Base-by-base conservation (phyloP, 208 protist species). In the Acanthamoeba rhysodes region DNA sequence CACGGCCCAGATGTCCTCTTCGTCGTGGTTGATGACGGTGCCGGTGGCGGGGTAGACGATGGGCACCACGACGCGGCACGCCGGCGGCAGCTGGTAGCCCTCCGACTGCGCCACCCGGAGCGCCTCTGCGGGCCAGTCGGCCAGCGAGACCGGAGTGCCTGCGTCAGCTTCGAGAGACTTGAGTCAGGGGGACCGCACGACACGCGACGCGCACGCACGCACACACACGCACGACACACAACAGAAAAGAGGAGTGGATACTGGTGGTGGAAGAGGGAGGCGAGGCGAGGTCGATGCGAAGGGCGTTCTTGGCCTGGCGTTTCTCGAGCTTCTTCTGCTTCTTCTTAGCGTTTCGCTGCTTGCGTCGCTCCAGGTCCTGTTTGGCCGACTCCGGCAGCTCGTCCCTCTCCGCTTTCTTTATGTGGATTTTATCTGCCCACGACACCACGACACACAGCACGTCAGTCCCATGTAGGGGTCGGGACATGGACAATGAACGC, bases 1-100 rank as follows among this genome's bases (percentile, higher is more conserved):
- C 68, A 76, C 12, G 68, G 68, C 68, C 68, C 68, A 76, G 27
- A 76, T 76, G 68, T 76, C 68, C 34, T 76, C 68, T n/a, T 76
- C 68, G 8, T 76, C 68, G 9, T 57, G 50, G 50, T 24, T 24
- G 50, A 57, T 18, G 50, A 57, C 16, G 50, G 16, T 7, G 16
- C 50, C 50, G 50, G 50, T 57, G 50, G 3, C 50, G 14, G 50
- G 50, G 50, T 57, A 0, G 9, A 57, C 50, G 50, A 57, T 57
- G 50, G 50, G 50, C 50, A 57, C 4, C 50, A 18, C 16, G 50
- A 18, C 50, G 50, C 22, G 64, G 27, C n/a, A 4, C 64, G 50
- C 2, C 37, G 55, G 16, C 20, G 66, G 68, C 68, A 76, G 32
- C 9, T 41, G 32, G 32, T 45, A 76, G 68, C 68, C 68, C 68